phyloP scores from a whole-genome alignment of 1,139 yeast genomes.

The Blastobotrys illinoisensis region DNA sequence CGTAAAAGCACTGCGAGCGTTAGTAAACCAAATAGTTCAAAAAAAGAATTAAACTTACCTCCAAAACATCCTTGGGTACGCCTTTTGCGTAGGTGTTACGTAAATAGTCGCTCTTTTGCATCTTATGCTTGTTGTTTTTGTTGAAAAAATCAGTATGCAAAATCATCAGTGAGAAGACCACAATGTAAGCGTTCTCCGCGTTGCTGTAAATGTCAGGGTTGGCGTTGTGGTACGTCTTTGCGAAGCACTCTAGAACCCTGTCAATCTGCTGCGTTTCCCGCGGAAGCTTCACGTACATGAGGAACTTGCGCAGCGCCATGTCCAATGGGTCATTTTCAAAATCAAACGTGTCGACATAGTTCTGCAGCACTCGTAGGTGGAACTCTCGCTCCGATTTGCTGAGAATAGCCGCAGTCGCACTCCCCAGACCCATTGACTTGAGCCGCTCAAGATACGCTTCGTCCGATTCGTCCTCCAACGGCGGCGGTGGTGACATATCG shows the following conservation, averaged over 20 bases:
- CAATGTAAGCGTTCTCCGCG: slow-evolving; percentile 49
- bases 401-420: slow-evolving; percentile 37
- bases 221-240: slow-evolving; percentile 42
- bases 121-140: slow-evolving; percentile 55
- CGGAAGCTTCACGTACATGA: slow-evolving; percentile 54
- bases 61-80: slow-evolving; percentile 38
- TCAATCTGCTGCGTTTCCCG: slow-evolving; percentile 70
- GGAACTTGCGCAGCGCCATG: slow-evolving; percentile 51
- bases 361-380: slow-evolving; percentile 34
- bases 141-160: slow-evolving; percentile 67
- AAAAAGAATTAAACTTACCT: slow-evolving; percentile 22
- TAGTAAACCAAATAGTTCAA: background rate
- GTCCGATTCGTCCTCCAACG: slow-evolving; percentile 33
- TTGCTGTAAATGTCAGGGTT: slow-evolving; percentile 37
- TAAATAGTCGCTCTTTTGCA: slow-evolving; percentile 58
- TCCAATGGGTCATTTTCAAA: slow-evolving; percentile 54
- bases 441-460: slow-evolving; percentile 35
- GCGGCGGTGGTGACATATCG: slow-evolving; percentile 15
- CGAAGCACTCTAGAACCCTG: slow-evolving; percentile 51
- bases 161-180: slow-evolving; percentile 57
- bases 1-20: slow-evolving; percentile 44
- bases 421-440: slow-evolving; percentile 31
- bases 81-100: slow-evolving; percentile 40
- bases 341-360: slow-evolving; percentile 39
- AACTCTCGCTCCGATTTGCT: slow-evolving; percentile 36